phyloP scores from a whole-genome alignment of 257 asterid species.

The Ballota nigra region DNA sequence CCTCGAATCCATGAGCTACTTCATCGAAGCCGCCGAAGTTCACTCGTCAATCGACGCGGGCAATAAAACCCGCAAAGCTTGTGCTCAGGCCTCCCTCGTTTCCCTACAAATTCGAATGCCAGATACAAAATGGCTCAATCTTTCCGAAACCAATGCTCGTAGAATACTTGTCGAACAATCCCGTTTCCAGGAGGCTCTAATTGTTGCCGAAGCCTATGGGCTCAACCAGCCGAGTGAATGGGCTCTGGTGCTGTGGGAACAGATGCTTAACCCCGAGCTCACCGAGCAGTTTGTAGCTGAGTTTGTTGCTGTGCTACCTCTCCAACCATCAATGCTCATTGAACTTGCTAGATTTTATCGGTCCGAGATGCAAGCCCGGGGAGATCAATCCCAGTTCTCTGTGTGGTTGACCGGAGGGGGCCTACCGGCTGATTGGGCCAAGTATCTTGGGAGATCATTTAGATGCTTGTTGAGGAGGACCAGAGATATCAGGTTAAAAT shows the following conservation, averaged over 20 bases:
- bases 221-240: constrained; percentile 97
- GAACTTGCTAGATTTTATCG: constrained; percentile 90
- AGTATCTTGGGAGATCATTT: constrained; percentile 78
- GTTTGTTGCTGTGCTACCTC: constrained; percentile 89
- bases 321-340: constrained; percentile 89
- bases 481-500: constrained; percentile 63
- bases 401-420: constrained; percentile 97
- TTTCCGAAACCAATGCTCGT: constrained; percentile 90
- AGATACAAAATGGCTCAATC: constrained; percentile 77
- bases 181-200: constrained; percentile 90
- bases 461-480: constrained; percentile 85
- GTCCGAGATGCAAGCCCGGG: constrained; percentile 91
- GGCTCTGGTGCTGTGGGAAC: constrained; percentile 99
- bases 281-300: constrained; percentile 89
- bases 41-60: constrained; percentile 97
- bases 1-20: constrained; percentile 81
- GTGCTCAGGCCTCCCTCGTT: constrained; percentile 94
- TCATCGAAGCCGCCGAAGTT: constrained; percentile 89
- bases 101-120: constrained; percentile 98
- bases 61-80: constrained; percentile 71
- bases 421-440: constrained; percentile 87
- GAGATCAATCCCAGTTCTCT: constrained; percentile 92
- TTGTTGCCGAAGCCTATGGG: constrained; percentile 95
- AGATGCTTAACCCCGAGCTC: constrained; percentile 91
- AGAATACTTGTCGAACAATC: constrained; percentile 82